Evolutionary conservation across 2,329 filamentous ascomycete genomes (phyloP).

Genomic region (Fonsecaea pedrosoi): DNA sequence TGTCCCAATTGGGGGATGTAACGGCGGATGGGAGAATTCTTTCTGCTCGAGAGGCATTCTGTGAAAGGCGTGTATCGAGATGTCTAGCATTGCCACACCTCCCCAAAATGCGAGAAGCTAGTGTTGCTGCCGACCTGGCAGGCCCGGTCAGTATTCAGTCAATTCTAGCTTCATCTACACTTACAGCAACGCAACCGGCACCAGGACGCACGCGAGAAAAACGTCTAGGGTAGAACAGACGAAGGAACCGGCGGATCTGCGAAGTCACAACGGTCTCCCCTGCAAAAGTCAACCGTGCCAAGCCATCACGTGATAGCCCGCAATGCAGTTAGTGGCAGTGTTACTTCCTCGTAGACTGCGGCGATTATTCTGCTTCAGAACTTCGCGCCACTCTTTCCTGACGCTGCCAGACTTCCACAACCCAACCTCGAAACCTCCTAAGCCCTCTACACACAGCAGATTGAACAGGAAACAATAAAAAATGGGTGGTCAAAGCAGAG

Average conservation of each 20-base stretch:
- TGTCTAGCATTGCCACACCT: not conserved
- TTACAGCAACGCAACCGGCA: not conserved
- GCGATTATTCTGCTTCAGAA: not conserved
- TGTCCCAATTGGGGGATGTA: slow-evolving; percentile 37
- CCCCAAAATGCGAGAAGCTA: not conserved
- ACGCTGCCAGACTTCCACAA: not conserved
- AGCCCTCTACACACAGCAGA: not conserved
- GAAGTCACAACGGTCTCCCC: no score
- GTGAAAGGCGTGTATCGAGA: not conserved
- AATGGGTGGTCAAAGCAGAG: slow-evolving; percentile 72
- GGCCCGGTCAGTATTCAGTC: not conserved
- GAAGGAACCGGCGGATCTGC: no score
- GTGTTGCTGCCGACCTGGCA: not conserved
- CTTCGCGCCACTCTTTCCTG: not conserved
- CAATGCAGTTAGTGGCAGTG: no score
- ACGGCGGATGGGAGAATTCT: slow-evolving; percentile 41
- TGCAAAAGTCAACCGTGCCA: slow-evolving; percentile 2
- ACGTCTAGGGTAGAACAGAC: no score
- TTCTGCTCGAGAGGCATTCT: slow-evolving; percentile 33
- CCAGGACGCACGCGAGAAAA: not conserved
- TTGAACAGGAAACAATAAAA: slow-evolving; percentile 24
- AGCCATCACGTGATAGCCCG: slow-evolving; percentile 4
- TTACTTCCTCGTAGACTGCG: no score
- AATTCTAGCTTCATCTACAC: not conserved
- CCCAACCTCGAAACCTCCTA: not conserved